phyloP scores from a whole-genome alignment of 345 rosid species.

The Hypericum perforatum region DNA sequence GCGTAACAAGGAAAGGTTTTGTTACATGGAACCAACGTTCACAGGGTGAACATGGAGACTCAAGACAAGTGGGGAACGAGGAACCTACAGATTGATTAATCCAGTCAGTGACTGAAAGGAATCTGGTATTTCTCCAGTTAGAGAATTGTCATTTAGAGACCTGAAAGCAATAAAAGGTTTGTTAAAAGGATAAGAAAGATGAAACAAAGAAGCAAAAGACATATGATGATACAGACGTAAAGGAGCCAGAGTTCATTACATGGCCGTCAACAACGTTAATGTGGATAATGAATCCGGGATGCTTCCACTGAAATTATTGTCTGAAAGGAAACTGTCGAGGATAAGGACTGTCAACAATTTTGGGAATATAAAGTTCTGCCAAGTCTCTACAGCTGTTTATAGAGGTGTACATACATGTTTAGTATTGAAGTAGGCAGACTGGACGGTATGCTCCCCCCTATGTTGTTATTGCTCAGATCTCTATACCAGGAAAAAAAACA shows the following conservation, averaged over 20 bases:
- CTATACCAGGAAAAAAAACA: conserved; percentile 30
- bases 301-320: conserved; percentile 81
- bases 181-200: no score
- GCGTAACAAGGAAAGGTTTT: conserved; percentile 21
- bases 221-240: background rate
- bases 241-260: conserved; percentile 34
- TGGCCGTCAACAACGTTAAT: conserved; percentile 46
- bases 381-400: background rate
- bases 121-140: conserved; percentile 89
- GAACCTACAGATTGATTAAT: conserved; percentile 78
- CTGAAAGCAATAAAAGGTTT: conserved; percentile 34
- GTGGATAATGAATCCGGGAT: conserved; percentile 73
- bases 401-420: conserved; percentile 37
- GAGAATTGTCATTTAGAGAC: conserved; percentile 65
- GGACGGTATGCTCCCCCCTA: conserved; percentile 86
- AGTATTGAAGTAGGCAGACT: conserved; percentile 68
- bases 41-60: conserved; percentile 4
- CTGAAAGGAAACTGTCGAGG: conserved; percentile 86
- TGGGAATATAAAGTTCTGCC: background rate
- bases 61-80: conserved; percentile 6
- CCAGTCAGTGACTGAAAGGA: conserved; percentile 52
- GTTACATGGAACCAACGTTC: conserved; percentile 11
- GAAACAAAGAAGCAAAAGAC: conserved; percentile 8
- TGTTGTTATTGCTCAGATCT: conserved; percentile 82
- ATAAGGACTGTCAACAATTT: conserved; percentile 28